Base-by-base conservation (phyloP, 1,284 basidiomycete species). In the Pascua guehoae region DNA sequence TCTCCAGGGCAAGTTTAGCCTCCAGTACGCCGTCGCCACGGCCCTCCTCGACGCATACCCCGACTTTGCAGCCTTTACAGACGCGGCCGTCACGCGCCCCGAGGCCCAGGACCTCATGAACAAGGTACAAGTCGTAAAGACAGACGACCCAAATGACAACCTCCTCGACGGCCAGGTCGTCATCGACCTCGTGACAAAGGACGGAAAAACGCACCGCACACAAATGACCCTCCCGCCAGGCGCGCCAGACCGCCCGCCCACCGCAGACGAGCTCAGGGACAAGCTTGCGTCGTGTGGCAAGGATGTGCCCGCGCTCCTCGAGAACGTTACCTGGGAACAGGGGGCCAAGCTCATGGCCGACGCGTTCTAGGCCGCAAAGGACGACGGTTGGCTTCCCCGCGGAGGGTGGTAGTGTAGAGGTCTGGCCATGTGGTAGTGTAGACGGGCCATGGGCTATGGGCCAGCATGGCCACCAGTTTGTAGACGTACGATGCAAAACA, bases 1-100 rank as follows among this genome's bases (percentile, higher is more conserved):
- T 3, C 53, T 54, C 42, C 42, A 49, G 38, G 53, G 53, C 53
- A 54, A 54, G 53, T 54, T 54, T 40, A 49, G 47, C 38, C 53
- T 54, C 16, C 53, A 54, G 48, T 54, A 54, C 53, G 49, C 53
- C 37, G 39, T 54, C n/a, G 53, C 53, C 16, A 46, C 42, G 9
- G 53, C 53, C 4, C 48, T 54, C 12, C 53, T 54, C 17, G 53
- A 54, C 47, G 47, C 44, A 5, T 54, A 54, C 48, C 47, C 53
- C 12, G 53, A 42, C 42, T 54, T 54, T 40, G 53, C 49, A 18
- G 17, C n/a, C 36, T 54, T 54, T 18, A 54, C 53, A 14, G 53
- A 54, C 48, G n/a, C 17, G 14, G 45, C 45, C 47, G 53, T 54
- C 15, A 47, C 46, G 47, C 53, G 53, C 38, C 47, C 53, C 37